Evolutionary conservation across 768 basidiomycete species (phyloP).

Genomic region (Lactarius hengduanensis): DNA sequence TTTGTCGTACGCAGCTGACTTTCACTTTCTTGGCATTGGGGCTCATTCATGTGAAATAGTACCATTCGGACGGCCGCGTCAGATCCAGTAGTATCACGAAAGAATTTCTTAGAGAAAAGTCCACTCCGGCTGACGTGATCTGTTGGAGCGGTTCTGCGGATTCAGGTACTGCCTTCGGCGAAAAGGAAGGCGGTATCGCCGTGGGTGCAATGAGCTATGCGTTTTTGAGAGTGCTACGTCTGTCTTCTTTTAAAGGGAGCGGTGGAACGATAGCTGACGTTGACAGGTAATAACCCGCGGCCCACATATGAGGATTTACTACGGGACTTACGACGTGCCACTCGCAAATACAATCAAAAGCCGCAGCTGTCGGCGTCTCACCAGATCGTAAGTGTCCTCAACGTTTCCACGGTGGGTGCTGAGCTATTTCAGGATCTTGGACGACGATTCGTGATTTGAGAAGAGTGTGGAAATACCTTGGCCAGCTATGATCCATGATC

Average conservation of each 20-base stretch:
- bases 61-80: conserved; percentile 27
- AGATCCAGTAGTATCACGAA: conserved; percentile 15
- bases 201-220: conserved; percentile 31
- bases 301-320: conserved; percentile 27
- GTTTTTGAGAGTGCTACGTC: conserved; percentile 26
- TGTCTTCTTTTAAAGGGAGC: neutral
- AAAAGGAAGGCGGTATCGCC: conserved; percentile 16
- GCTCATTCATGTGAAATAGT: conserved; percentile 16
- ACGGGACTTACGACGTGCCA: conserved; percentile 23
- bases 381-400: conserved; percentile 24
- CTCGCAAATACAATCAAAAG: conserved; percentile 28
- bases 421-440: conserved; percentile 8
- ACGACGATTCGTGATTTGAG: conserved; percentile 24
- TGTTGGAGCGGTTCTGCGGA: conserved; percentile 30
- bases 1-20: conserved; percentile 13
- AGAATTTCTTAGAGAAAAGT: conserved; percentile 12
- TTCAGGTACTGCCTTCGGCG: conserved; percentile 21
- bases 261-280: neutral
- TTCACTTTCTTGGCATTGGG: neutral
- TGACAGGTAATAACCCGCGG: conserved; percentile 19
- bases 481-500: neutral
- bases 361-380: conserved; percentile 29
- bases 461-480: neutral
- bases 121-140: conserved; percentile 27
- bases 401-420: neutral